Base-by-base conservation (phyloP, 192 early-diverging fungal genomes). In the Umbelopsis ramanniana region DNA sequence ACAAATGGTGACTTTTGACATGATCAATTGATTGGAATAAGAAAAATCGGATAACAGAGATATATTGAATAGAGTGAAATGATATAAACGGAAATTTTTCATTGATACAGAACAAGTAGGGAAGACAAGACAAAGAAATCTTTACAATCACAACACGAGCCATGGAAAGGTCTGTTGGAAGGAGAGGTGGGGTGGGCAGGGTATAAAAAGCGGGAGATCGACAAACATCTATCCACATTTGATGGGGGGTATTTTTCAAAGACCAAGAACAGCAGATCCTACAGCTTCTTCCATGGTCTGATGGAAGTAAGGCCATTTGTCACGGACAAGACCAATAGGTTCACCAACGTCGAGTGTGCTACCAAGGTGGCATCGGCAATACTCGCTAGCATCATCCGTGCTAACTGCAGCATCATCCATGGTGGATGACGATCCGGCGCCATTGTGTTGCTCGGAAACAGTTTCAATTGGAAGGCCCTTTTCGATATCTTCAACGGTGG, bases 251-350 rank as follows among this genome's bases (percentile, higher is more conserved):
- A 43, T 29, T 3, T 9, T 29, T 63, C n/a, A 63, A 14, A 63
- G 33, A 0, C 57, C 57, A 37, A 63, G 57, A 37, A 63, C 57
- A 63, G 75, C 75, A 33, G 79, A 68, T 37, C 48, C 23, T 3
- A 54, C 66, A 22, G 79, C 79, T 43, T 76, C 69, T 52, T 71
- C 52, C 22, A 81, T 52, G 11, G 74, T 70, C 14, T 40, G 48
- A 37, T 73, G 75, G 57, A 81, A 81, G 70, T 68, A 77, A 6
- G 71, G 75, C 37, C 71, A 76, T 9, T 37, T 21, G 26, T 81
- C 79, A 17, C 45, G 74, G 35, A 80, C 48, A 14, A 35, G 40
- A 24, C 60, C 35, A 24, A 75, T 38, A 3, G 12, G 33, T 24
- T 48, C 46, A 19, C 11, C 22, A 60, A 63, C 10, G n/a, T 66